These are phyloP conservation scores for Pelargonium citronellum DNA, from an alignment of 441 rosid species.

Conservation along the genomic window DNA sequence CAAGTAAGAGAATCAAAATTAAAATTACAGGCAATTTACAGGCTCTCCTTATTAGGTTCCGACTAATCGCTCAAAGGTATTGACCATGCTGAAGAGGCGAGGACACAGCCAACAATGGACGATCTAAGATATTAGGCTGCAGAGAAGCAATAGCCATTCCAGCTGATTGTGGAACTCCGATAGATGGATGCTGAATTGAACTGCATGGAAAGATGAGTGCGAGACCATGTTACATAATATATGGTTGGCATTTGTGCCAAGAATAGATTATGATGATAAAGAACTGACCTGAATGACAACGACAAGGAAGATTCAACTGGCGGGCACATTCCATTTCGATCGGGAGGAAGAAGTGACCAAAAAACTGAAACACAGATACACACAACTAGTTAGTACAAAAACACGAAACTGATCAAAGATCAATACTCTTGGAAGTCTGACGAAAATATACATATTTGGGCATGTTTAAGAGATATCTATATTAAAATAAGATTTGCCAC, in stretches of 20 bases:
- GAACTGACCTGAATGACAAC: constrained; percentile 64
- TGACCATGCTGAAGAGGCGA: constrained; percentile 61
- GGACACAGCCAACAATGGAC: constrained; percentile 60
- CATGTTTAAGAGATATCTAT: too few relatives aligned
- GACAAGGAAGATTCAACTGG: constrained; percentile 74
- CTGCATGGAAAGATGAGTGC: constrained; percentile 27
- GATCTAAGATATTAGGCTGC: constrained; percentile 57
- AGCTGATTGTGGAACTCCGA: constrained; percentile 59
- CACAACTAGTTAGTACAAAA: constrained; percentile 14
- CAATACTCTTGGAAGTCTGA: too few relatives aligned
- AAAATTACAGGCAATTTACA: constrained; percentile 28
- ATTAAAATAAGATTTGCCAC: too few relatives aligned
- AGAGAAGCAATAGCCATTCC: constrained; percentile 51
- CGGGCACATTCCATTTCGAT: constrained; percentile 38
- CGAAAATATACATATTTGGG: too few relatives aligned
- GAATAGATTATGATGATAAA: not conserved
- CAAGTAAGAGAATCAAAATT: constrained; percentile 17
- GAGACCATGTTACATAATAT: too few relatives aligned
- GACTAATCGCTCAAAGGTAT: constrained; percentile 41
- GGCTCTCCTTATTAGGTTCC: constrained; percentile 23
- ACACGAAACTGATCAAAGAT: not conserved
- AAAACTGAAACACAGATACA: constrained; percentile 44
- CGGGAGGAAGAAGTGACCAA: constrained; percentile 75
- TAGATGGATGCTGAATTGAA: constrained; percentile 63
- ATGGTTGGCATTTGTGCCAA: not conserved